These are phyloP conservation scores for Phytophthora kernoviae DNA, from an alignment of 352 stramenopile species.

Conservation along the genomic window DNA sequence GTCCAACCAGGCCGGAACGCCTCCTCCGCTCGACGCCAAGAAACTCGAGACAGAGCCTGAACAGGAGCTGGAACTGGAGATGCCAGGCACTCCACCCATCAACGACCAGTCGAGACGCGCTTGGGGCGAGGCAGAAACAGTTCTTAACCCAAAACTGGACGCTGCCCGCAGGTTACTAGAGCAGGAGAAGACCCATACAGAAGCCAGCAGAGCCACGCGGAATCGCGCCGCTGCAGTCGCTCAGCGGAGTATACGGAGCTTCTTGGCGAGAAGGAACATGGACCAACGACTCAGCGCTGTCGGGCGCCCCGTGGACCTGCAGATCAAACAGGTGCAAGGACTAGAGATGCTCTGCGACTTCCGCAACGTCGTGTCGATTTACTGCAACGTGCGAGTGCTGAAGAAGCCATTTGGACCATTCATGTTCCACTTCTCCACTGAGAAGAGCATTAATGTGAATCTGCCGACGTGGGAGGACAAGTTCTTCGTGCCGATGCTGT, in stretches of 20 bases:
- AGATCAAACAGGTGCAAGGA: conserved; percentile 45
- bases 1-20: conserved; percentile 15
- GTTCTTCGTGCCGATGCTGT: conserved; percentile 85
- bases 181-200: conserved; percentile 30
- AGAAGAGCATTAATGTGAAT: conserved; percentile 59
- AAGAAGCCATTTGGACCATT: conserved; percentile 87
- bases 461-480: conserved; percentile 60
- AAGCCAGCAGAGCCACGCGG: conserved; percentile 29
- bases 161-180: conserved; percentile 28
- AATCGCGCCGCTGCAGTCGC: conserved; percentile 37
- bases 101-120: conserved; percentile 34
- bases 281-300: conserved; percentile 55
- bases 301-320: conserved; percentile 66
- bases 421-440: conserved; percentile 86
- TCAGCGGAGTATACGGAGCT: conserved; percentile 45
- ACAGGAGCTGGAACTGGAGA: conserved; percentile 34
- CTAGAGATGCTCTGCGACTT: conserved; percentile 83
- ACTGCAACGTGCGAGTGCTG: conserved; percentile 83
- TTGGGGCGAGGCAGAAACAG: conserved; percentile 27
- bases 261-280: conserved; percentile 39
- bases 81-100: conserved; percentile 75
- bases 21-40: conserved; percentile 10
- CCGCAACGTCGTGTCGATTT: conserved; percentile 64
- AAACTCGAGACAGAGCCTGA: conserved; percentile 34
- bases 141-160: conserved; percentile 13